Conservation (phyloP, 2,329 filamentous ascomycete genomes). For the Hirsutella thompsonii region DNA sequence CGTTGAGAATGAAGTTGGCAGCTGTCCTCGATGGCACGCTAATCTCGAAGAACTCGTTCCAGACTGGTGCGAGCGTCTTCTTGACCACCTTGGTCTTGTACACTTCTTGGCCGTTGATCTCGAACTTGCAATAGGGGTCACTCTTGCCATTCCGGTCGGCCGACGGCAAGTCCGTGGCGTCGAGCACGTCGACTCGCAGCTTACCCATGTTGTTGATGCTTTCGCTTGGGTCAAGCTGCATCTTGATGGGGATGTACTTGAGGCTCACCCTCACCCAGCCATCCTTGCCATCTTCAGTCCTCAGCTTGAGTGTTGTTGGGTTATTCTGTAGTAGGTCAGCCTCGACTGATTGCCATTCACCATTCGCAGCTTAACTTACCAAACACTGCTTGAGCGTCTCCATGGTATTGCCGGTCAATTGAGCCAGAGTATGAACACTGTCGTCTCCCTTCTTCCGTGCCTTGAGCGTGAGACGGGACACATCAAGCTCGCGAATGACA, state of each 20-base stretch:
- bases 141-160: conserved; percentile 95
- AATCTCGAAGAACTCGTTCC: conserved; percentile 94
- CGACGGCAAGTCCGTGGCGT: conserved; percentile 76
- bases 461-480: conserved; percentile 82
- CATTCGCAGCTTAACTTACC: conserved; percentile 34
- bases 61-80: conserved; percentile 87
- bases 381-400: conserved; percentile 80
- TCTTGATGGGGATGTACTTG: conserved; percentile 88
- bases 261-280: conserved; percentile 82
- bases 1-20: conserved; percentile 68
- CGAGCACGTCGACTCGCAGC: conserved; percentile 83
- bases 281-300: conserved; percentile 60
- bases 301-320: conserved; percentile 69
- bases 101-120: conserved; percentile 75
- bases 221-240: conserved; percentile 86
- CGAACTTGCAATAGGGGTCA: conserved; percentile 93
- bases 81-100: conserved; percentile 95
- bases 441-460: conserved; percentile 70
- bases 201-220: conserved; percentile 99
- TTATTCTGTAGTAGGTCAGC: conserved; percentile 51
- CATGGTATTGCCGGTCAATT: conserved; percentile 72
- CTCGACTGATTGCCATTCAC: neutral
- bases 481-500: conserved; percentile 93
- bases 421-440: conserved; percentile 66
- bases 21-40: conserved; percentile 71